A percentile compares a stretch with the other conserved stretches of the same genome.
Conservation (phyloP, 768 basidiomycete genomes). For the Artomyces pyxidatus region DNA sequence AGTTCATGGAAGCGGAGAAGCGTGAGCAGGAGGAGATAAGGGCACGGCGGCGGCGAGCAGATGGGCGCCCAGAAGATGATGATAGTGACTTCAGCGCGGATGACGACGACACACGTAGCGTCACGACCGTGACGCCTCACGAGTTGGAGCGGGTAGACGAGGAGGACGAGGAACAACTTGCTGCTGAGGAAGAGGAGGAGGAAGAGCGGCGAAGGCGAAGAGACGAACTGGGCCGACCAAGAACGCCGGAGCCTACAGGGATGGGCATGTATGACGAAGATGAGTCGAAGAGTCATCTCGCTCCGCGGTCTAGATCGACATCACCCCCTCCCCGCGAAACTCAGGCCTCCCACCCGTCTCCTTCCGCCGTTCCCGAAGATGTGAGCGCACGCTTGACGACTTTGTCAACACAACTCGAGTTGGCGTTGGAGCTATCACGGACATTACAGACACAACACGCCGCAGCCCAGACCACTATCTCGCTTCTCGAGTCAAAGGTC, state of each 20-base stretch:
- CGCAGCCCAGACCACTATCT: conserved; percentile 69
- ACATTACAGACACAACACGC: conserved; percentile 72
- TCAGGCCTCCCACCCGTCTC: conserved; percentile 12
- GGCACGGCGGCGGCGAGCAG: conserved; percentile 15
- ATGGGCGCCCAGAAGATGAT: conserved; percentile 17
- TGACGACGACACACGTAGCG: conserved; percentile 59
- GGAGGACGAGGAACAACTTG: conserved; percentile 57
- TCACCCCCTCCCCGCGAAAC: conserved; percentile 17
- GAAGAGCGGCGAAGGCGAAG: conserved; percentile 35
- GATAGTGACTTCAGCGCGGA: conserved; percentile 26
- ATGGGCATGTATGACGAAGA: conserved; percentile 43
- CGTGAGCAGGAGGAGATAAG: conserved; percentile 36
- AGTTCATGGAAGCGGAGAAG: conserved; percentile 61
- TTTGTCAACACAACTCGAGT: conserved; percentile 65
- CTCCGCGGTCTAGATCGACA: conserved; percentile 16
- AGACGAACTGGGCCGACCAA: conserved; percentile 60
- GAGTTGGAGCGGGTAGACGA: conserved; percentile 67
- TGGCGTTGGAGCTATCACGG: conserved; percentile 64
- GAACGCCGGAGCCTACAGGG: conserved; percentile 72
- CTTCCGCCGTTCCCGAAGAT: conserved; percentile 38
- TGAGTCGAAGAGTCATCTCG: conserved; percentile 29
- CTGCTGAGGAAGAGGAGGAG: conserved; percentile 36
- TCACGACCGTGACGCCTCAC: conserved; percentile 62
- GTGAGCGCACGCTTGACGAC: conserved; percentile 54
- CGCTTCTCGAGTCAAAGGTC: conserved; percentile 61